phyloP scores from a whole-genome alignment of 2,329 filamentous ascomycete genomes.

The Tolypocladium pustulatum region DNA sequence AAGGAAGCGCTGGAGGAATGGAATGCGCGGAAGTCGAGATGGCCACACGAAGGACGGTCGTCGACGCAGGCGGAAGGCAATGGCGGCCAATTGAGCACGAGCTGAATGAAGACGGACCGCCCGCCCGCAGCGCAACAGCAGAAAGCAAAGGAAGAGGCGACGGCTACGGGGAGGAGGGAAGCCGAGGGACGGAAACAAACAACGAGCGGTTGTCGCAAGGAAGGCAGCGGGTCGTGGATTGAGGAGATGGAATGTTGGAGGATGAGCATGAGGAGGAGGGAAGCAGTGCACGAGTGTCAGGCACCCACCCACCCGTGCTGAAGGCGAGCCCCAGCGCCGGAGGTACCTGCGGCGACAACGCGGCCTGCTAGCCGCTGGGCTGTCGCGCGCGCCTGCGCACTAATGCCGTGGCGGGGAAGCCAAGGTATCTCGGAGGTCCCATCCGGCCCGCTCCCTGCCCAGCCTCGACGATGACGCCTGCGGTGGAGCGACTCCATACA shows the following conservation, averaged over 20 bases:
- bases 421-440: neutral
- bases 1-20: neutral
- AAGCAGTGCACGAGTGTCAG: neutral
- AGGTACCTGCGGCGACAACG: neutral
- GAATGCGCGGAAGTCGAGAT: neutral
- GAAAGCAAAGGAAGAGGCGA: neutral
- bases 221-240: neutral
- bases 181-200: neutral
- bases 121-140: neutral
- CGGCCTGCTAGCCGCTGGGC: neutral
- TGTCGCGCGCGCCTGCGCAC: neutral
- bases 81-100: neutral
- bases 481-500: neutral
- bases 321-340: neutral
- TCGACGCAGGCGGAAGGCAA: neutral
- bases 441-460: neutral
- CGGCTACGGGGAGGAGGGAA: neutral
- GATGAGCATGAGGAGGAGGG: neutral
- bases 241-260: neutral
- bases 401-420: neutral
- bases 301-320: neutral
- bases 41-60: neutral
- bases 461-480: neutral
- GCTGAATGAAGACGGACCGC: neutral
- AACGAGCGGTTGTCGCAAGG: neutral